Base-by-base conservation (phyloP, 495 filamentous ascomycete species). In the Penicillium canariense region DNA sequence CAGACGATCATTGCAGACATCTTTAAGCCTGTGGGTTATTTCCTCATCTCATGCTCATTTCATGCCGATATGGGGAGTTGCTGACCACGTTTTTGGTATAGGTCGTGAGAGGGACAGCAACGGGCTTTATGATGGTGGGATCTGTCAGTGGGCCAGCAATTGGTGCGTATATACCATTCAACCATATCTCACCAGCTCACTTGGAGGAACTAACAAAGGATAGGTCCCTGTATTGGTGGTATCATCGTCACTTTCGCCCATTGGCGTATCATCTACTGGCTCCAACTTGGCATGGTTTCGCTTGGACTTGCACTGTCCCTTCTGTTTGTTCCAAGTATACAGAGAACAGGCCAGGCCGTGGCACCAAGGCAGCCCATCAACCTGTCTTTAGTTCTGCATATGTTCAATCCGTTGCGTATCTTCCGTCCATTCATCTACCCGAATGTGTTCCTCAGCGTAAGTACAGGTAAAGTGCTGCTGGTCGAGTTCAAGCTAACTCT, bases 181-280 rank as follows among this genome's bases (percentile, higher is more conserved):
- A n/a, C n/a, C n/a, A n/a, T 25, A 5, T 25, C 1, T 43, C 7
- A 1, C 17, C 4, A 9, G 1, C 26, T 3, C 14, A 5, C 12
- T 4, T 30, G 43, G 5, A 18, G 11, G 9, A 31, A 35, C 36
- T 60, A 27, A 59, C 28, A 4, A 40, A 25, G 26, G 7, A 18
- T 42, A 79, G 76, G 70, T 12, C 76, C 76, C 48, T 76, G 73
- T 46, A 67, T 77, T 40, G 74, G 73, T 23, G 74, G 74, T 25
- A 71, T 83, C 52, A 82, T 84, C 49, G 81, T 83, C 61, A 83
- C 80, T 15, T 85, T 76, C 53, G 58, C 70, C 12, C 63, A 68
- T 28, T 85, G 82, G 82, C 68, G 82, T 23, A 73, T 73, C 52
- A 82, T 83, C 55, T 83, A 81, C 70, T 83, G 82, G 81, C 67